Evolutionary conservation across 768 basidiomycete species (phyloP).

Genomic region (Rhizopogon rudus): DNA sequence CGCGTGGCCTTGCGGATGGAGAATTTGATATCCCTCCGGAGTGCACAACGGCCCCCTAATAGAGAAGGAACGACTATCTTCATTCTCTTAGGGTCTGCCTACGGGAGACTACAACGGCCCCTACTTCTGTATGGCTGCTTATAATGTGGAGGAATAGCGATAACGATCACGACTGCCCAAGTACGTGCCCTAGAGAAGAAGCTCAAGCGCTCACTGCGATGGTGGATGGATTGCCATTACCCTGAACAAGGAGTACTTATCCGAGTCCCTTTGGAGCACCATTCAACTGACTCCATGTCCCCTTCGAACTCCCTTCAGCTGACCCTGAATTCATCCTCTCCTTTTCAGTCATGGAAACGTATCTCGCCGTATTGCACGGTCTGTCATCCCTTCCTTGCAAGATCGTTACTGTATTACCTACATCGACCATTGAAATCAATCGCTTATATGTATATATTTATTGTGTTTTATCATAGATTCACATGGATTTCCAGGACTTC

Average conservation of each 20-base stretch:
- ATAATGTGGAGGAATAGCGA: background rate
- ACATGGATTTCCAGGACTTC: no score
- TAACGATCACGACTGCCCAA: background rate
- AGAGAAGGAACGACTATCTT: no score
- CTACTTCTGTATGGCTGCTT: background rate
- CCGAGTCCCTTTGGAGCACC: background rate
- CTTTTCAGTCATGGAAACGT: background rate
- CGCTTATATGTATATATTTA: no score
- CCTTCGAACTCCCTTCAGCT: no score
- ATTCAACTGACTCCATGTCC: background rate
- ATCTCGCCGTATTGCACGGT: no score
- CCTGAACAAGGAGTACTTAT: background rate
- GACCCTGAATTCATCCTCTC: no score
- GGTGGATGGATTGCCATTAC: background rate
- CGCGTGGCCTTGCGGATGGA: background rate
- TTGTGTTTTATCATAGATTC: no score
- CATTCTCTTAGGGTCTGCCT: no score
- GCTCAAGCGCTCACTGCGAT: background rate
- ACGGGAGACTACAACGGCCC: no score
- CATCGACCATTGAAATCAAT: no score
- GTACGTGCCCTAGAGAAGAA: background rate
- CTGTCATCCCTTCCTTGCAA: no score
- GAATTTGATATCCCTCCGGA: background rate
- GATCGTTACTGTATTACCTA: no score
- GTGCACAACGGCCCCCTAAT: background rate